Evolutionary conservation across 169 alveolate genomes (phyloP).

Genomic region (Babesia ovata): DNA sequence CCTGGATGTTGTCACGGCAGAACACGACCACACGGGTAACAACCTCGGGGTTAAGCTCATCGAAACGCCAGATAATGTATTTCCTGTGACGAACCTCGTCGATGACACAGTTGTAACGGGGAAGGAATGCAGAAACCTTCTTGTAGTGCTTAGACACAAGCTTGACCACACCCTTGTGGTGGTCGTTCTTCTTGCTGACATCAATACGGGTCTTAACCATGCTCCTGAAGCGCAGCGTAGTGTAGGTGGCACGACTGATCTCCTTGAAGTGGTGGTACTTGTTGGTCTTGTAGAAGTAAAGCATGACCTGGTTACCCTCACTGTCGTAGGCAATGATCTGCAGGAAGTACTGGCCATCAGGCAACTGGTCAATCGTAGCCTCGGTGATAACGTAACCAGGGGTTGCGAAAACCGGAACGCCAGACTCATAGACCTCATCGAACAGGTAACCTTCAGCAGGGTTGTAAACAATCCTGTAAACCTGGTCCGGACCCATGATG

Average conservation of each 20-base stretch:
- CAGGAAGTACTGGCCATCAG: constrained; percentile 31
- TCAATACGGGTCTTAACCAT: background rate
- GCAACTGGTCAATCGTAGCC: constrained; percentile 8
- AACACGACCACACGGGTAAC: constrained; percentile 30
- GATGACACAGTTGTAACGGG: constrained; percentile 28
- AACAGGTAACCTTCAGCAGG: constrained; percentile 27
- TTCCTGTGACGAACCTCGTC: constrained; percentile 8
- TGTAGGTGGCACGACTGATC: constrained; percentile 26
- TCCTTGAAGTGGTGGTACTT: constrained; percentile 22
- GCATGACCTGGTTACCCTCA: constrained; percentile 30
- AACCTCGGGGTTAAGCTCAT: constrained; percentile 34
- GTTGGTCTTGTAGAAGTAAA: constrained; percentile 31
- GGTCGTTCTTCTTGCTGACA: background rate
- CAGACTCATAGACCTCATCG: background rate
- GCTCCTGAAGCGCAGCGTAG: constrained; percentile 13
- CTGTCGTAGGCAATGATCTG: constrained; percentile 24
- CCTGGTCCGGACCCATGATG: background rate
- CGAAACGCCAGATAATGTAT: constrained; percentile 13
- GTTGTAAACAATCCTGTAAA: constrained; percentile 6
- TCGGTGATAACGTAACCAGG: constrained; percentile 20
- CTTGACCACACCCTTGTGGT: background rate
- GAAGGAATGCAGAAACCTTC: constrained; percentile 18
- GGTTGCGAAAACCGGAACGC: background rate
- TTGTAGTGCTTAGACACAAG: constrained; percentile 32
- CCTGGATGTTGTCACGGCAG: constrained; percentile 19